Percentiles rank a stretch among this genome's conserved stretches.
Evolutionary conservation across 768 basidiomycete species (phyloP).

Genomic region (Mrakia gelida): DNA sequence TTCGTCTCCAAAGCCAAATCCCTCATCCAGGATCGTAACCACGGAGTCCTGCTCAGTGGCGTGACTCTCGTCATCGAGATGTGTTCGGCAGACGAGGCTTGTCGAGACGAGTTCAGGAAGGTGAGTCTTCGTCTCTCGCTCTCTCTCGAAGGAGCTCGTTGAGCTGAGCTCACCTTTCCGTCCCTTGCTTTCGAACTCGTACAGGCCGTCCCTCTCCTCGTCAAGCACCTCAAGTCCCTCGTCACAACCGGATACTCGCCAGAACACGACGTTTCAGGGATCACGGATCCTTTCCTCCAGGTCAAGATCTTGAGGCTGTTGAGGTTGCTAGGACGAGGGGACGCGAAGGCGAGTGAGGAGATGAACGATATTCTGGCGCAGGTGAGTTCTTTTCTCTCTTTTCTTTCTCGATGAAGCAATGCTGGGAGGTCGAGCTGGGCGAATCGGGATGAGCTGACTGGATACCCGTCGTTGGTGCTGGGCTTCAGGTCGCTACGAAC

Average conservation of each 20-base stretch:
- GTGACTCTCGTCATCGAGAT: constrained; percentile 94
- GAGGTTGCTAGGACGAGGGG: constrained; percentile 78
- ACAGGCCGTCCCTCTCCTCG: constrained; percentile 88
- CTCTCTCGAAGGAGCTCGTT: background rate
- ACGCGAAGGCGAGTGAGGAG: constrained; percentile 79
- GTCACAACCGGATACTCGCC: constrained; percentile 96
- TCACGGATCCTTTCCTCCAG: constrained; percentile 60
- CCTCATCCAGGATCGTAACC: constrained; percentile 90
- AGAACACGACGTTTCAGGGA: constrained; percentile 98
- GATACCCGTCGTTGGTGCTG: too few relatives aligned
- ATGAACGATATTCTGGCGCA: constrained; percentile 99
- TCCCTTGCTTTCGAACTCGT: background rate
- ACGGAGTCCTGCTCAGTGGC: constrained; percentile 89
- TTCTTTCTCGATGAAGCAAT: too few relatives aligned
- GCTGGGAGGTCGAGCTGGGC: too few relatives aligned
- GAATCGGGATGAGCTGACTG: too few relatives aligned
- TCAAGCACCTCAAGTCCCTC: constrained; percentile 88
- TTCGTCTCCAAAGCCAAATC: constrained; percentile 83
- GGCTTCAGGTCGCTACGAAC: constrained; percentile 85
- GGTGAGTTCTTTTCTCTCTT: constrained; percentile 47
- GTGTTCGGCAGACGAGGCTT: constrained; percentile 70
- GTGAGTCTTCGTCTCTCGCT: constrained; percentile 49
- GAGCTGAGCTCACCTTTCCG: background rate
- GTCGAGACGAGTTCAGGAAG: constrained; percentile 81
- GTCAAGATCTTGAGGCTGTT: constrained; percentile 85